These are phyloP conservation scores for Purshia tridentata DNA, from an alignment of 306 rosid genomes.

Conservation along the genomic window DNA sequence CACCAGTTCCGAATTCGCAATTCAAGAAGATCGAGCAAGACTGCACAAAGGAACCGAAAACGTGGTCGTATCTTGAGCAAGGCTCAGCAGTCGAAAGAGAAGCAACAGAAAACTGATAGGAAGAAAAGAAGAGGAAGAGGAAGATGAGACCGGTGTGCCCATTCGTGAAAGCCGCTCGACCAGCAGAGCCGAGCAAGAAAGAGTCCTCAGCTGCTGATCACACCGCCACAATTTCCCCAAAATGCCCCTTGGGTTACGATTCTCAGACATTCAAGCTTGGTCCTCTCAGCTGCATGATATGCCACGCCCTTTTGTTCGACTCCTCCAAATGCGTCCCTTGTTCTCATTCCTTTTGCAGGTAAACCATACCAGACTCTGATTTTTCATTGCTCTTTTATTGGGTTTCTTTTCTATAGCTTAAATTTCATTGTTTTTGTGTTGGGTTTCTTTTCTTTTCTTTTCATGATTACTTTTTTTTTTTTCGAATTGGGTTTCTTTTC, in stretches of 20 bases:
- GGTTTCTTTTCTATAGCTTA: not conserved
- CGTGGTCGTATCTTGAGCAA: not conserved
- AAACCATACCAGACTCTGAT: not conserved
- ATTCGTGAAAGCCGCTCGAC: conserved; percentile 81
- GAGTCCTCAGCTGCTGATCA: not conserved
- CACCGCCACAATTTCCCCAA: conserved; percentile 38
- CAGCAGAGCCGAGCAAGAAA: conserved; percentile 20
- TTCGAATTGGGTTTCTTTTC: not conserved
- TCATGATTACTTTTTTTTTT: not conserved
- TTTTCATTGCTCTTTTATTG: not conserved
- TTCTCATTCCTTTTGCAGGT: conserved; percentile 21
- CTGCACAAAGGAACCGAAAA: not conserved
- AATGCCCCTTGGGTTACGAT: conserved; percentile 90
- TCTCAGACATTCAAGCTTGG: conserved; percentile 83
- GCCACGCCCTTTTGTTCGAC: conserved; percentile 23
- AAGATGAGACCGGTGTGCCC: conserved; percentile 88
- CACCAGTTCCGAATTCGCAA: not conserved
- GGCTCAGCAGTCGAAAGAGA: not conserved
- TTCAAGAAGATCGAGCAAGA: not conserved
- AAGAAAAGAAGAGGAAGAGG: not conserved
- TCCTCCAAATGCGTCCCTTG: conserved; percentile 20
- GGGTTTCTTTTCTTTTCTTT: not conserved
- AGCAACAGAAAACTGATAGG: not conserved
- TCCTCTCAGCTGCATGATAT: conserved; percentile 89
- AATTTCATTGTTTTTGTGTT: not conserved